Percentiles rank a stretch among this genome's conserved stretches.
Evolutionary conservation across 2,329 filamentous ascomycete genomes (phyloP).

Genomic region (Scopulariopsis brevicaulis): DNA sequence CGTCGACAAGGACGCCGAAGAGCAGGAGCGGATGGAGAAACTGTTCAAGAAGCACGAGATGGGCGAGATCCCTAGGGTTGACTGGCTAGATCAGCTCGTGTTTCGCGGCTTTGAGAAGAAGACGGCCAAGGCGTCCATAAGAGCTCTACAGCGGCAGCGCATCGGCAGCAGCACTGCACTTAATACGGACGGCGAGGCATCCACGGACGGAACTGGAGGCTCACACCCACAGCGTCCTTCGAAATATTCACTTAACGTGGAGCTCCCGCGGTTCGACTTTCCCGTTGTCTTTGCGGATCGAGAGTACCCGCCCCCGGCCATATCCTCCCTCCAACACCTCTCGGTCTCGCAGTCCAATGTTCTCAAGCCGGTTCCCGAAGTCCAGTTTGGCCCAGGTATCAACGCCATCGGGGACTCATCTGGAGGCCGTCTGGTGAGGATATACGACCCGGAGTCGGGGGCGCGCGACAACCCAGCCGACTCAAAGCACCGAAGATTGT

Average conservation of each 20-base stretch:
- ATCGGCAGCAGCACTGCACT: constrained; percentile 11
- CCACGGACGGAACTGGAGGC: constrained; percentile 27
- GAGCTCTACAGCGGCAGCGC: constrained; percentile 21
- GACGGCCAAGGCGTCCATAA: constrained; percentile 28
- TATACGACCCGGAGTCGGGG: constrained; percentile 90
- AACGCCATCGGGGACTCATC: constrained; percentile 49
- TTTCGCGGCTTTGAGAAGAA: constrained; percentile 78
- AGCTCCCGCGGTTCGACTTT: constrained; percentile 91
- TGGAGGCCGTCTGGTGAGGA: constrained; percentile 54
- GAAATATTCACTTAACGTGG: constrained; percentile 76
- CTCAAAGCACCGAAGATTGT: constrained; percentile 83
- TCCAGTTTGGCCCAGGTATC: constrained; percentile 84
- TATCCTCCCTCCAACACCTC: constrained; percentile 55
- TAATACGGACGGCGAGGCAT: constrained; percentile 16
- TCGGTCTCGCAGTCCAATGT: constrained; percentile 51
- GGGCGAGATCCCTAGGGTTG: constrained; percentile 84
- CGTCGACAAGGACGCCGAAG: constrained; percentile 63
- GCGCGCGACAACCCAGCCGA: constrained; percentile 88
- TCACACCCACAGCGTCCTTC: constrained; percentile 22
- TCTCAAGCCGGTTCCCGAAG: constrained; percentile 73
- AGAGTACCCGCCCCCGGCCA: constrained; percentile 76
- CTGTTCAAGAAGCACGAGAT: constrained; percentile 97
- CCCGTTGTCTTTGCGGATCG: constrained; percentile 91
- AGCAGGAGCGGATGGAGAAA: constrained; percentile 79
- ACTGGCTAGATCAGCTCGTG: constrained; percentile 92